A percentile compares a stretch with the other conserved stretches of the same genome.
phyloP scores from a whole-genome alignment of 257 asterid genomes.

The Plantago ovata region DNA sequence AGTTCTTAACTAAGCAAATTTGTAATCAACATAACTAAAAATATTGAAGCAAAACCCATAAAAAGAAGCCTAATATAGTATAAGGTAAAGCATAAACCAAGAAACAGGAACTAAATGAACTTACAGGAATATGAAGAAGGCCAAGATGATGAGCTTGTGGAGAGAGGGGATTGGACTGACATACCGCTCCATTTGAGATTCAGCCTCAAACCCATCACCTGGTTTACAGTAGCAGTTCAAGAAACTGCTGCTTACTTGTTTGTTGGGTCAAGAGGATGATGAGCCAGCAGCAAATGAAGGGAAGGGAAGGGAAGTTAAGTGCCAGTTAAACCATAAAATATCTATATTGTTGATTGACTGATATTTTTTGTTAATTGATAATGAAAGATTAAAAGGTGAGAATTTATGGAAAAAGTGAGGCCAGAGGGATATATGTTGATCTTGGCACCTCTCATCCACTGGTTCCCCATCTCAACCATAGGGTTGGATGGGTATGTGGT shows the following conservation, averaged over 20 bases:
- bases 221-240: too few species aligned
- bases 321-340: conserved; percentile 17
- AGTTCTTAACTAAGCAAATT: background rate
- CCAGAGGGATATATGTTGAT: conserved; percentile 21
- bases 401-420: conserved; percentile 20
- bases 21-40: background rate
- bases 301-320: conserved; percentile 17
- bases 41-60: conserved; percentile 14
- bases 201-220: conserved; percentile 61
- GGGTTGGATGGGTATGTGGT: too few species aligned
- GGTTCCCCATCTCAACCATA: conserved; percentile 57
- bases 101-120: conserved; percentile 10
- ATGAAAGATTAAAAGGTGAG: conserved; percentile 9
- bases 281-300: conserved; percentile 10
- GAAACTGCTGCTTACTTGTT: too few species aligned
- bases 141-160: conserved; percentile 52
- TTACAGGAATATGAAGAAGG: conserved; percentile 49
- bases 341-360: background rate
- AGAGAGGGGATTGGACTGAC: conserved; percentile 53
- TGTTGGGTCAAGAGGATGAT: background rate
- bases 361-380: background rate
- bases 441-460: conserved; percentile 62
- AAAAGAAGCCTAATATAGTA: background rate
- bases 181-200: conserved; percentile 63
- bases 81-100: background rate